These are phyloP conservation scores for Powellomyces hirtus DNA, from an alignment of 192 early-diverging fungal genomes.

Conservation along the genomic window DNA sequence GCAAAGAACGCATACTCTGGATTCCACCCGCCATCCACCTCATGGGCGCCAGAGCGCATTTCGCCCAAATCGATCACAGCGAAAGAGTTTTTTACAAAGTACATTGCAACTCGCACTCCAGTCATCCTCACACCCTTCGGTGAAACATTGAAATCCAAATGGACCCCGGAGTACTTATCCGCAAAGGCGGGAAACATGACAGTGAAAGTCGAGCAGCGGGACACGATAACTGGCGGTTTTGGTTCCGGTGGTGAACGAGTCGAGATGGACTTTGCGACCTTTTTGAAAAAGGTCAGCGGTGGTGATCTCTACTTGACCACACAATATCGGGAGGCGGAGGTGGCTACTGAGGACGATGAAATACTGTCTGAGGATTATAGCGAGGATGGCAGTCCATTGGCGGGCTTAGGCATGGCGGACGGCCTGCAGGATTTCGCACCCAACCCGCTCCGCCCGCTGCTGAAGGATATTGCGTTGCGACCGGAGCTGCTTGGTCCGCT, in stretches of 20 bases:
- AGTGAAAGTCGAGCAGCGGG: conserved; percentile 42
- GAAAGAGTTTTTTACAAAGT: conserved; percentile 37
- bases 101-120: conserved; percentile 47
- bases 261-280: conserved; percentile 35
- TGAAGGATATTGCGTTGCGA: conserved; percentile 14
- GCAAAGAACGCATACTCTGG: conserved; percentile 42
- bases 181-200: conserved; percentile 24
- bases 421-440: conserved; percentile 14
- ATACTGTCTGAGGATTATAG: neutral
- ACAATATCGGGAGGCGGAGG: conserved; percentile 35
- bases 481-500: conserved; percentile 29
- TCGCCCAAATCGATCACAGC: conserved; percentile 27
- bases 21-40: conserved; percentile 39
- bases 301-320: conserved; percentile 48
- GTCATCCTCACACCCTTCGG: conserved; percentile 31
- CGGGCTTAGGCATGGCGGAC: too few relatives aligned
- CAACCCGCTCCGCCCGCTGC: conserved; percentile 25
- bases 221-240: conserved; percentile 23
- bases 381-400: neutral
- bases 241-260: conserved; percentile 22
- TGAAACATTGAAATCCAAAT: neutral
- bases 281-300: conserved; percentile 21
- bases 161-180: conserved; percentile 24
- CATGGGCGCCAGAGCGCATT: conserved; percentile 34
- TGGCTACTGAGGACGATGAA: conserved; percentile 10